Evolutionary conservation across 106 monocot genomes (phyloP), one percentile per base, ranked within the genome.

Genomic region (Dioscorea alata): DNA sequence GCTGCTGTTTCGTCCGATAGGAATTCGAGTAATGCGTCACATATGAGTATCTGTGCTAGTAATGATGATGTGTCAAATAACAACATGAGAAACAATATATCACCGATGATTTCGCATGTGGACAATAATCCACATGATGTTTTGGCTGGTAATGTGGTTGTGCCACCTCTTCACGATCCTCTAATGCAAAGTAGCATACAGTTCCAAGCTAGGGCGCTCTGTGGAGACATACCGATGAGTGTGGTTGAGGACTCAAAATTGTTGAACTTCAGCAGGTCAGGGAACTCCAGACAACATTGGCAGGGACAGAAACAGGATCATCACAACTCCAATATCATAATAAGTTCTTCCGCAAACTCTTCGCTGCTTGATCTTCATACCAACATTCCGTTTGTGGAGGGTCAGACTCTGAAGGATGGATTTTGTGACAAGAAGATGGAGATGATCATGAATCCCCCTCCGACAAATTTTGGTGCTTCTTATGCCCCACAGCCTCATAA

Each of bases 201-300:
- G 56, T 50, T 52, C 60, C 72, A 57, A 66, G 33, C 79, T 14
- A 72, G 57, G 64, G 76, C 63, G 57, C 35, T 73, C 69, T 48
- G 60, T 18, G 53, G 69, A 13, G 66, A 49, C 20, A 62, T 68
- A 57, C 71, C 69, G 8, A 63, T 33, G n/a, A 58, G 49, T 51
- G 33, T 57, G 23, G 67, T 61, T 50, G 65, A 63, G 23, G 74
- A 74, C 49, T 32, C 79, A 21, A 81, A 70, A 60, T 67, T 80
- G 17, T 63, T 77, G 50, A 76, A 75, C 60, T 88, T 84, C 57
- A 57, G 72, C 66, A 70, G 60, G 22, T 54, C 52, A 32, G 66
- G 59, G 49, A 71, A 67, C 63, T 60, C 53, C 49, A 66, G 49
- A 24, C 73, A 60, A 33, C 69, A 63, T 54, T 68, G 52, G 58